Conservation (phyloP, 306 rosid species). For the Boehmeria nivea region DNA sequence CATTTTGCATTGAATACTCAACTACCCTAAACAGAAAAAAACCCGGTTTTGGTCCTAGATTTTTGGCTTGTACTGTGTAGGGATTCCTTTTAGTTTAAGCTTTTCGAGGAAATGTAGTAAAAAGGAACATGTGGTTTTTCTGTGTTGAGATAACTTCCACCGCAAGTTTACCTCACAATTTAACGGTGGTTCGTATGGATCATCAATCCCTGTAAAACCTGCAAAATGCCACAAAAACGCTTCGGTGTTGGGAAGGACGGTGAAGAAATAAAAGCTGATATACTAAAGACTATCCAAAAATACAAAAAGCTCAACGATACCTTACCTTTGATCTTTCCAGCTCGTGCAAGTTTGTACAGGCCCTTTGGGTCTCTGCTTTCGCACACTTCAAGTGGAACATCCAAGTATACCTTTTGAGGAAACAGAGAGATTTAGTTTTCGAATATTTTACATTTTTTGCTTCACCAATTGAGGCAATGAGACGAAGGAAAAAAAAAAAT, state of each 20-base stretch:
- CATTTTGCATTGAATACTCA: too few species aligned
- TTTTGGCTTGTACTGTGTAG: too few species aligned
- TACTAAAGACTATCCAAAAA: too few species aligned
- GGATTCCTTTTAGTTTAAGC: too few species aligned
- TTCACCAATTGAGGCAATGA: neutral
- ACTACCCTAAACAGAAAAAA: too few species aligned
- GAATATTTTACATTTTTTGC: neutral
- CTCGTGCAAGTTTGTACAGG: slow-evolving; percentile 88
- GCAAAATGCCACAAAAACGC: slow-evolving; percentile 34
- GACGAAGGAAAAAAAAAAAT: slow-evolving; percentile 6
- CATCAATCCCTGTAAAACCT: slow-evolving; percentile 94
- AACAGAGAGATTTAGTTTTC: slow-evolving; percentile 19
- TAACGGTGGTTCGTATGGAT: slow-evolving; percentile 81
- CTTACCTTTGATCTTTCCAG: slow-evolving; percentile 85
- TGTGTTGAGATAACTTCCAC: slow-evolving; percentile 7
- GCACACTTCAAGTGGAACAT: slow-evolving; percentile 77
- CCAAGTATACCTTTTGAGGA: slow-evolving; percentile 71
- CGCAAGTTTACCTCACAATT: slow-evolving; percentile 56
- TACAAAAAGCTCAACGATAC: neutral
- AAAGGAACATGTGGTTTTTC: too few species aligned
- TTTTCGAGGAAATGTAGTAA: slow-evolving; percentile 18
- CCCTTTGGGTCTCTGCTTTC: slow-evolving; percentile 96
- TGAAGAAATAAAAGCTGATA: too few species aligned
- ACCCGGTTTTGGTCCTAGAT: too few species aligned
- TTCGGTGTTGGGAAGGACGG: neutral